Conservation (phyloP, 208 protist species). For the Leptomonas pyrrhocoris region DNA sequence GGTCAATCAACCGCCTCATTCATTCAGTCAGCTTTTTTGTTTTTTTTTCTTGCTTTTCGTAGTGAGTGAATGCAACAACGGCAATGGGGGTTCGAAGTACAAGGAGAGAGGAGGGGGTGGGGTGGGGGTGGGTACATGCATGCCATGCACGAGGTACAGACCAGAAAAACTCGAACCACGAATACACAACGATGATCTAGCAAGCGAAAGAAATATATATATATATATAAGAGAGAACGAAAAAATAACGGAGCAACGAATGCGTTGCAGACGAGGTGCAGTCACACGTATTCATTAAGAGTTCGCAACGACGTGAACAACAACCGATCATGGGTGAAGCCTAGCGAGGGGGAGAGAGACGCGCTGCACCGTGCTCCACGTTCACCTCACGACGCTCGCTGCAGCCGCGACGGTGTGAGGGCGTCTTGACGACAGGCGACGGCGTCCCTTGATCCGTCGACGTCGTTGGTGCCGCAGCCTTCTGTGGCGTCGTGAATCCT, state of each 20-base stretch:
- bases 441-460: neutral
- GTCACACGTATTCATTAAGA: too few relatives aligned
- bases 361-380: constrained; percentile 2
- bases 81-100: too few relatives aligned
- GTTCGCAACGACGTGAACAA: neutral
- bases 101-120: too few relatives aligned
- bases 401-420: constrained; percentile 15
- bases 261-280: neutral
- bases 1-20: too few relatives aligned
- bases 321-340: neutral
- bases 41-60: too few relatives aligned
- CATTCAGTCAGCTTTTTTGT: too few relatives aligned
- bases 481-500: neutral
- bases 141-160: too few relatives aligned
- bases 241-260: neutral
- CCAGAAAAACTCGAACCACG: too few relatives aligned
- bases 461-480: neutral
- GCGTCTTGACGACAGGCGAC: neutral
- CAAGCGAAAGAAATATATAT: neutral
- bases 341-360: neutral
- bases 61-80: too few relatives aligned
- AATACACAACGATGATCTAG: too few relatives aligned
- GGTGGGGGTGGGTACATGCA: too few relatives aligned
- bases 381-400: constrained; percentile 31
- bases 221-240: neutral